Base-by-base conservation (phyloP, 495 filamentous ascomycete species). In the Lichenothelia convexa region DNA sequence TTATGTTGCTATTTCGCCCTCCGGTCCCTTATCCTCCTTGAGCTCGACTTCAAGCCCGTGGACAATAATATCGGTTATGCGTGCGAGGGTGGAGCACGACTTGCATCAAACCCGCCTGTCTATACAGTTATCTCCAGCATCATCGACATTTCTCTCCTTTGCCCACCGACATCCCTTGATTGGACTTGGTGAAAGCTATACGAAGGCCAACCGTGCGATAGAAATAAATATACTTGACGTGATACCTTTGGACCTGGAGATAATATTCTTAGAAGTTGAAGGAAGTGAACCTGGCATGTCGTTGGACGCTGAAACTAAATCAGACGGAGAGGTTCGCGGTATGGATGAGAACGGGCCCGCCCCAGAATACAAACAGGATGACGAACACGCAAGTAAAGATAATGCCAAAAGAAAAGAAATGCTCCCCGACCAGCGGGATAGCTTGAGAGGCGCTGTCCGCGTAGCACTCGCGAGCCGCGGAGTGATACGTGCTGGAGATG, bases 201-300 rank as follows among this genome's bases (percentile, higher is more conserved):
- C 70, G 61, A 45, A 45, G 45, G 27, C 46, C 39, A 18, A 55
- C 56, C 23, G 18, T 45, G 15, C 49, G 55, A 74, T 93, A 36
- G 84, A 91, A 51, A 78, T 95, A 45, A 60, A 79, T 34, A 62
- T 93, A 2, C 53, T 86, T 40, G 83, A 93, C 54, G 80, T 87
- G 5, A 65, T 74, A 12, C 79, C 86, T 11, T 57, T 93, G 20
- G 63, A 72, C 11, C 60, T 97, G 21, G 80, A 92, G 34, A 81
- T 76, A 1, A 67, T 94, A 6, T 91, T 78, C 50, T 80, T 95
- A 23, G 81, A 67, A 24, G 68, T 89, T 12, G 85, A 94, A 50
- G 71, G 71, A 4, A 77, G 93, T 38, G 67, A 84, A 1, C 51
- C 78, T 16, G 59, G 62, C 19, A 70, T 68, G 34, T 58, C 73